Evolutionary conservation across 2,329 filamentous ascomycete genomes (phyloP).

Genomic region (Ophiostoma quercus): DNA sequence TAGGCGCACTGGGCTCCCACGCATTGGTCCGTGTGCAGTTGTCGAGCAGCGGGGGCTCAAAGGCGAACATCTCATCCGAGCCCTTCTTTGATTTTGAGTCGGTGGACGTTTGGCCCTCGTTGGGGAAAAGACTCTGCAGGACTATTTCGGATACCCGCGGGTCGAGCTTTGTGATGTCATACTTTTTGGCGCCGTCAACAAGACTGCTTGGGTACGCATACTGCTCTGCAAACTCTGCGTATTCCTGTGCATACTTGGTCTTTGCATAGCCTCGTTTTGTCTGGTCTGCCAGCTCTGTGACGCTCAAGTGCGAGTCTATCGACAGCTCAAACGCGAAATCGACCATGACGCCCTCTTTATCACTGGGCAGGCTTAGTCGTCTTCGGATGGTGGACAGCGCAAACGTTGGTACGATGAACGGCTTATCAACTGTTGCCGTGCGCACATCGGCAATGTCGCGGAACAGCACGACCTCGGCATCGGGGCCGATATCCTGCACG

Average conservation of each 20-base stretch:
- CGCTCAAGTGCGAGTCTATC: conserved; percentile 29
- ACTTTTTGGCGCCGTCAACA: neutral
- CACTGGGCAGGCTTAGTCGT: neutral
- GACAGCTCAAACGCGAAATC: conserved; percentile 35
- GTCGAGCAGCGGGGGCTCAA: conserved; percentile 40
- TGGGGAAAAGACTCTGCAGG: conserved; percentile 27
- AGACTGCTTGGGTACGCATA: conserved; percentile 25
- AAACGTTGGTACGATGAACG: conserved; percentile 29
- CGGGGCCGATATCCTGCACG: conserved; percentile 60
- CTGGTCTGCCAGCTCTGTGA: conserved; percentile 29
- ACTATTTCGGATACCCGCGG: conserved; percentile 31
- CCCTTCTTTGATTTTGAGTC: neutral
- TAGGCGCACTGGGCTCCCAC: conserved; percentile 37
- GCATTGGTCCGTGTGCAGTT: conserved; percentile 36
- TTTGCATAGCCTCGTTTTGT: conserved; percentile 27
- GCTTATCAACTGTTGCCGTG: neutral
- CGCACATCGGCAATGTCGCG: conserved; percentile 49
- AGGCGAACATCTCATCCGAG: conserved; percentile 36
- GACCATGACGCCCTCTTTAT: neutral
- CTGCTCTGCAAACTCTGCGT: conserved; percentile 30
- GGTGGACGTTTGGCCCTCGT: neutral
- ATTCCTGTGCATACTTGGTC: conserved; percentile 26
- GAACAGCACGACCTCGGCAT: conserved; percentile 63
- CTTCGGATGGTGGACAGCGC: conserved; percentile 18
- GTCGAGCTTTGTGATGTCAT: conserved; percentile 29